Base-by-base conservation (phyloP, 176 grass and related monocot genomes). In the Poa pratensis region DNA sequence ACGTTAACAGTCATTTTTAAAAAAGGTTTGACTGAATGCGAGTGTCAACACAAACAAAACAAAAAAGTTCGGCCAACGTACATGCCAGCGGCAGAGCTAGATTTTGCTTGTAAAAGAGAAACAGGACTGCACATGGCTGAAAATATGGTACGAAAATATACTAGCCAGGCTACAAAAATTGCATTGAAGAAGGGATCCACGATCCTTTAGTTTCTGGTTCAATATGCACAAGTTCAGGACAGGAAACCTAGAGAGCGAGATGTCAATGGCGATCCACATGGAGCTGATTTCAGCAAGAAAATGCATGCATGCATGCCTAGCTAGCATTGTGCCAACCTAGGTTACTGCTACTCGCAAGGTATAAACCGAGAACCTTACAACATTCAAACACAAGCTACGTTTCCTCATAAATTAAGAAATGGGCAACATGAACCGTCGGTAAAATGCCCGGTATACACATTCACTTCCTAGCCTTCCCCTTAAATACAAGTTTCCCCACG, bases 181-280 rank as follows among this genome's bases (percentile, higher is more conserved):
- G 55, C 55, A 23, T 59, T 59, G 1, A 46, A 45, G 20, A 9
- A 10, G 19, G 20, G 55, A 59, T 23, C 55, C 45, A 13, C 45
- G 55, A 23, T 59, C 55, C 8, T 58, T 20, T 3, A 58, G 55
- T 58, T 22, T 64, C n/a, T 28, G 61, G 61, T 64, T 32, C 14
- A 64, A 64, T 64, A 64, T 64, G 61, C 61, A 64, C 61, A 64
- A 17, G 26, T 64, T 64, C 27, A 64, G 27, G 26, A 64, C 61
- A 32, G 61, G 2, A 64, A 64, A 64, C 61, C 61, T 64, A 64
- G 61, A 64, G 61, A 64, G 14, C n/a, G n/a, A 28, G 12, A 28
- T 63, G 60, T 1, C 60, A 63, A 63, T 63, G 60, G 12, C 12
- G 60, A 7, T 30, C 61, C 61, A 64, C 61, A 30, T 64, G 61